Evolutionary conservation across 768 basidiomycete genomes (phyloP).

Genomic region (Xerocomellus intermedius): DNA sequence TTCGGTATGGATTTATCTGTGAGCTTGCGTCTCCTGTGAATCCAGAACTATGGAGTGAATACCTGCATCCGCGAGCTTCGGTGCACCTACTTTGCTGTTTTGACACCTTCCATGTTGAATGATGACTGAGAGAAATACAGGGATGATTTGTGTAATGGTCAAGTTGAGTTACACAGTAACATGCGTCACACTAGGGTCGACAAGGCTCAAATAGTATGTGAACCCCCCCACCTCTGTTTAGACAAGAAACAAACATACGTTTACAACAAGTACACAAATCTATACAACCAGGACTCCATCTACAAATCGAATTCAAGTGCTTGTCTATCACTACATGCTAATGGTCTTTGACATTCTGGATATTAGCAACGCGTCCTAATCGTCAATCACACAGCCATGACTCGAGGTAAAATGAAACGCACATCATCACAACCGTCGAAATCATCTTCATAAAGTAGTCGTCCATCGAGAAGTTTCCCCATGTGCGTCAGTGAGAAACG

Average conservation of each 20-base stretch:
- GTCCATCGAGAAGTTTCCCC: slow-evolving; percentile 38
- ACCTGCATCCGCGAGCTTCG: background rate
- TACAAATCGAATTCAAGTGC: background rate
- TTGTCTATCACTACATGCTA: too few species aligned
- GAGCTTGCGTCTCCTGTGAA: slow-evolving; percentile 67
- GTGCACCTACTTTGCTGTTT: slow-evolving; percentile 34
- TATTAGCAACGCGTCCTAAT: background rate
- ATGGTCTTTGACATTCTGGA: background rate
- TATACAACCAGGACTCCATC: background rate
- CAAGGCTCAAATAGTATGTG: slow-evolving; percentile 2
- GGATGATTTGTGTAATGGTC: background rate
- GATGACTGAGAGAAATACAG: background rate
- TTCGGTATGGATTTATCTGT: slow-evolving; percentile 79
- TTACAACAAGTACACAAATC: background rate
- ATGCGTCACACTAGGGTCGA: background rate
- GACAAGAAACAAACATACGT: background rate
- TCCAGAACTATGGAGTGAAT: background rate
- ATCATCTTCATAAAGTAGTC: slow-evolving; percentile 17
- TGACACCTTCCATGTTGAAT: slow-evolving; percentile 28
- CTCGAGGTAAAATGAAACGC: background rate
- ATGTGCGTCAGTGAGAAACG: slow-evolving; percentile 39
- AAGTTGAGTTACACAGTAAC: background rate
- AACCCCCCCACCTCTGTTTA: background rate
- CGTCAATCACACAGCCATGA: background rate
- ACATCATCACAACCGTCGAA: slow-evolving; percentile 4